Evolutionary conservation across 2,329 filamentous ascomycete species (phyloP).

Genomic region (Pleurostoma richardsiae): DNA sequence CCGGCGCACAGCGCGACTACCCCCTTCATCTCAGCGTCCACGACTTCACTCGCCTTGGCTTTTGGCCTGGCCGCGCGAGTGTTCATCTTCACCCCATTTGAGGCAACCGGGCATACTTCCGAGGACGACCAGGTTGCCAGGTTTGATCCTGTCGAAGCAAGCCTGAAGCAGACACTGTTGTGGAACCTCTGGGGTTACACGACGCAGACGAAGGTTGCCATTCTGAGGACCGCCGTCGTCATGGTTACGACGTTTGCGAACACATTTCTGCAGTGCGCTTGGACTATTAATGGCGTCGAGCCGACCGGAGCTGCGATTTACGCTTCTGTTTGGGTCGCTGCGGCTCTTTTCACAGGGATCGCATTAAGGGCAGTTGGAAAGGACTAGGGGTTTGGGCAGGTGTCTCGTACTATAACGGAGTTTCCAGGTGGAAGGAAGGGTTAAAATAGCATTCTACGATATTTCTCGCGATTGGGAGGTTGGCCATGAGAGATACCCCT

Average conservation of each 20-base stretch:
- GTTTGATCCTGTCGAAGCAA: constrained; percentile 62
- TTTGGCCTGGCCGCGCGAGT: constrained; percentile 67
- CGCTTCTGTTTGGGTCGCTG: constrained; percentile 68
- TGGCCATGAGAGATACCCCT: too few species aligned
- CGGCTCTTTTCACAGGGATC: constrained; percentile 54
- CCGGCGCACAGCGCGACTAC: constrained; percentile 57
- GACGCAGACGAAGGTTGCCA: constrained; percentile 55
- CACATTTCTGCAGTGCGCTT: constrained; percentile 59
- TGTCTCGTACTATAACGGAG: too few species aligned
- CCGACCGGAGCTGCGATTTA: constrained; percentile 65
- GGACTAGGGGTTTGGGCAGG: constrained; percentile 27
- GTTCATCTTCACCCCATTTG: constrained; percentile 72
- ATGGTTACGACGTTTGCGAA: constrained; percentile 51
- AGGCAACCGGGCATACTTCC: constrained; percentile 42
- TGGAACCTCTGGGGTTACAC: constrained; percentile 70
- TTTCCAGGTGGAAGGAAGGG: too few species aligned
- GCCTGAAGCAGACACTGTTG: constrained; percentile 63
- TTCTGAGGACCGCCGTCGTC: constrained; percentile 58
- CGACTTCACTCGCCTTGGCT: constrained; percentile 31
- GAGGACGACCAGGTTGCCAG: constrained; percentile 42
- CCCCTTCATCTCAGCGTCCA: constrained; percentile 56
- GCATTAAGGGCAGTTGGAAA: constrained; percentile 46
- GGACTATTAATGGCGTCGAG: constrained; percentile 67
- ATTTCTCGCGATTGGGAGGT: too few species aligned
- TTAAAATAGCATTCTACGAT: too few species aligned